Evolutionary conservation across 2,329 filamentous ascomycete genomes (phyloP), one percentile per base, ranked within the genome.

Genomic region (Fusarium beomiforme): DNA sequence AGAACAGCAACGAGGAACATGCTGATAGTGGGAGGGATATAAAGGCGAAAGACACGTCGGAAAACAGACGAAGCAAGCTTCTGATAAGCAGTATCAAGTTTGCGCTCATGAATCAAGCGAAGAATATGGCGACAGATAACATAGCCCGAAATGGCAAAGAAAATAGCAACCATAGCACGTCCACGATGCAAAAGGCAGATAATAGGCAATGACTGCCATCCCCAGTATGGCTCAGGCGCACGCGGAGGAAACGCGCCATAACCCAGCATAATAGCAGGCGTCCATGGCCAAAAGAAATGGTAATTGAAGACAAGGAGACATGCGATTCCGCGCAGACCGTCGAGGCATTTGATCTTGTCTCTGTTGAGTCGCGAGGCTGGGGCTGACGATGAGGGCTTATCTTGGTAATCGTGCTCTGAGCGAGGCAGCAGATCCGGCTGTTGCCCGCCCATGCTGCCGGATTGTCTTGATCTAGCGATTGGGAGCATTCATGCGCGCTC

Each of bases 61-160:
- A 83, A 80, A 23, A 80, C 79, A 12, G 81, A 75, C 0, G 81
- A 83, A 1, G 79, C 78, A 36, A 83, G 79, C 23, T 74, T 77
- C 63, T 79, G 76, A 62, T 81, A 82, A n/a, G 76, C 79, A 23
- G 73, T 74, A 19, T 81, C 79, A 14, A 80, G 62, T 21, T 79
- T 78, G 4, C 78, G 78, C 58, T 81, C 77, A 39, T 81, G 78
- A 1, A 83, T 82, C 8, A 78, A 67, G n/a, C 78, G 69, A 16
- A 83, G 59, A 23, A 83, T 79, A 57, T 82, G 81, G 9, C 81
- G 77, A 24, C 78, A 82, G 36, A 83, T 75, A 29, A 83, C 81
- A 53, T 83, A 83, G n/a, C 81, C 81, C 0, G 81, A 83, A 31
- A 83, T 82, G 71, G 80, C 81, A 53, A 83, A 83, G 76, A 83